Evolutionary conservation across 768 basidiomycete genomes (phyloP), one percentile per base, ranked within the genome.

Genomic region (Calocera cornea): DNA sequence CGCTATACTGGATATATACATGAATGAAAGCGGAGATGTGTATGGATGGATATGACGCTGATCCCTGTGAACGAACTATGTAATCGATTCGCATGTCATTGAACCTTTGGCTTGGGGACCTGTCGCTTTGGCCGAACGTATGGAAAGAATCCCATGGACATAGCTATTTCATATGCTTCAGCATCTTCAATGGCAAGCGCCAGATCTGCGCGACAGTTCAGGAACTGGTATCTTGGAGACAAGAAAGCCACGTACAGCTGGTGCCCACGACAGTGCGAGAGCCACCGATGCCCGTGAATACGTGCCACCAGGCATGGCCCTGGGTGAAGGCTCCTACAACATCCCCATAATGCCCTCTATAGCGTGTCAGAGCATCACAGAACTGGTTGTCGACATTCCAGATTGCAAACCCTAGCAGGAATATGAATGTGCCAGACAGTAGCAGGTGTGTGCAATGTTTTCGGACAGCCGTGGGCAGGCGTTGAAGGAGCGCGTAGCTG

Each of bases 321-420:
- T 70, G 70, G 2, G 66, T 10, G 38, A 64, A 38, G 31, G 33
- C 38, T 19, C 63, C 49, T 22, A 27, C 64, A 34, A 41, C 47
- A 47, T 68, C 64, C 0, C 86, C 86, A 10, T 87, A 50, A 8
- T 70, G 65, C 1, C 80, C 73, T 72, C 87, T 88, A 82, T 83
- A 83, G 10, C 71, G 68, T 10, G 85, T 87, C 60, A 88, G 71
- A 17, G 75, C 74, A 65, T 79, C 78, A 73, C 90, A 92, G 71
- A 87, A 90, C 10, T 87, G 79, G 71, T 90, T 91, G 74, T 92
- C 90, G 69, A 91, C 70, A 72, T 91, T 92, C 89, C 89, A 91
- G 27, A 90, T 77, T 14, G 84, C 74, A 73, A 90, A 91, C 0
- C 87, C 90, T 5, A 84, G 71, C 0, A 80, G 78, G 72, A 90